Base-by-base conservation (phyloP, 78 protist species). In the slime mould (Dictyostelium discoideum) region DNA sequence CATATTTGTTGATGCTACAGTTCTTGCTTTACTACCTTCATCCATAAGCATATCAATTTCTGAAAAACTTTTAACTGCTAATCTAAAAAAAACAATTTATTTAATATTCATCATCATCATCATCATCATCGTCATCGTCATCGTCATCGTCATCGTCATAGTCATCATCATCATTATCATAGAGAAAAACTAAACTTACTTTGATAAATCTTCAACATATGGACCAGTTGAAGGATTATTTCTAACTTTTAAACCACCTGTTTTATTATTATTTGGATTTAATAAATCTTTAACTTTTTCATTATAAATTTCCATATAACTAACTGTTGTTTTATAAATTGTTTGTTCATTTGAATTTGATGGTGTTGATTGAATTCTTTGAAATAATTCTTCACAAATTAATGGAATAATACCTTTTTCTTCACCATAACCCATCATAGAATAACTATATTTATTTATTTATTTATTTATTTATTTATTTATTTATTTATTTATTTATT, bases 1-100 rank as follows among this genome's bases (percentile, higher is more conserved):
- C 98, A 98, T 98, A 32, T 63, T 42, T 11, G 98, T 98, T 14
- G 97, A 92, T 26, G 99, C 99, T 4, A 96, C 97, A 18, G 97
- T 90, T 44, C 99, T 86, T 40, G 96, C 92, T 57, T 83, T 46
- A n/a, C 92, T 96, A 60, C 94, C 96, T 20, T 29, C 88, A 57
- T 86, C 97, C 84, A 94, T 81, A 22, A 97, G 54, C 74, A 85
- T 78, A 18, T 93, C 97, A 54, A 97, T 92, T 44, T 89, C 96
- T 24, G 9, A 32, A 44, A 84, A 69, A 72, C 87, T 85, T 72
- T 93, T 96, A 29, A 73, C 93, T 54, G 98, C 97, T 80, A 82
- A 48, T 88, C 93, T 85, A 77, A 86, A 78, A 20, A 26, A n/a
- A n/a, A n/a, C 32, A 73, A 40, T 8, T 39, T n/a, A n/a, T n/a